Percentiles rank a stretch among this genome's conserved stretches.
Conservation (phyloP, 352 stramenopile species). For the Phytophthora pinifolia region DNA sequence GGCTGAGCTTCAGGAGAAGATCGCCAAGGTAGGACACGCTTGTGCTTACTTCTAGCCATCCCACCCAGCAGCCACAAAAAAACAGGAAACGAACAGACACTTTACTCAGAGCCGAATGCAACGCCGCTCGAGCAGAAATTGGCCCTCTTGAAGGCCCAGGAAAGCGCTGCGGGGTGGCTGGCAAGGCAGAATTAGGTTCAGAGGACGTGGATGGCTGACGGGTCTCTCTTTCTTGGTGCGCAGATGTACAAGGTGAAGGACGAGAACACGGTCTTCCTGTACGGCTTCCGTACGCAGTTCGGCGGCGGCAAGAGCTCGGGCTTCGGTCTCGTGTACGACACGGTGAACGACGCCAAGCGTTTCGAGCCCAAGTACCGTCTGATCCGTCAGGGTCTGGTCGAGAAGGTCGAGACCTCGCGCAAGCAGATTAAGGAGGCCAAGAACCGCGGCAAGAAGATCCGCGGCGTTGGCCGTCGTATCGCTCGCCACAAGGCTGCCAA, state of each 20-base stretch:
- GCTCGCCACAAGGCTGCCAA: slow-evolving; percentile 99
- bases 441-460: slow-evolving; percentile 98
- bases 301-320: slow-evolving; percentile 97
- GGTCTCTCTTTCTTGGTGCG: slow-evolving; percentile 1
- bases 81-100: slow-evolving; percentile 14
- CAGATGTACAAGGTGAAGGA: slow-evolving; percentile 97
- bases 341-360: slow-evolving; percentile 97
- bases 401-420: slow-evolving; percentile 97
- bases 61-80: not conserved
- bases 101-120: slow-evolving; percentile 12
- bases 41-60: not conserved
- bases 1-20: slow-evolving; percentile 97
- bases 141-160: not conserved
- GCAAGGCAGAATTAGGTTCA: slow-evolving; percentile 11
- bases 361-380: slow-evolving; percentile 99
- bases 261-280: slow-evolving; percentile 95
- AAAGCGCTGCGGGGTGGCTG: slow-evolving; percentile 13
- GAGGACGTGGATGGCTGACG: slow-evolving; percentile 16
- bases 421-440: slow-evolving; percentile 99
- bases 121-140: not conserved
- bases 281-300: slow-evolving; percentile 98
- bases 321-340: slow-evolving; percentile 99
- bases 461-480: slow-evolving; percentile 97
- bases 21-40: slow-evolving; percentile 89
- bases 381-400: slow-evolving; percentile 87